Base-by-base conservation (phyloP, 2,329 filamentous ascomycete species). In the Huntiella savannae region DNA sequence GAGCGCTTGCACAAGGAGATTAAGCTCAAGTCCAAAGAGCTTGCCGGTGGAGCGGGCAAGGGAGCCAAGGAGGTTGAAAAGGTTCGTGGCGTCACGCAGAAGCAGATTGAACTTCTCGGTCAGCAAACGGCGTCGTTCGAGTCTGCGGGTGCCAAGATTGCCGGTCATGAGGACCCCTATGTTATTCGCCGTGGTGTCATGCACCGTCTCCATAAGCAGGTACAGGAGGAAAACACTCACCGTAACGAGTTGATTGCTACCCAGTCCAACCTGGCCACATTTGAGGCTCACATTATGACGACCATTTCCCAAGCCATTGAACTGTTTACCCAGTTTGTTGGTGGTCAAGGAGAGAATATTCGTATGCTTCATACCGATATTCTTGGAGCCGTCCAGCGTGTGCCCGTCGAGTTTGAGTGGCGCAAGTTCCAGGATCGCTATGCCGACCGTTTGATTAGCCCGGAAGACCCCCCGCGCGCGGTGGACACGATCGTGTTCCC, bases 211-310 rank as follows among this genome's bases (percentile, higher is more conserved):
- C 79, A 84, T 70, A 88, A 82, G 67, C 91, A 98, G 66, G 75
- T 96, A 33, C 68, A 84, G 40, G 85, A 94, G 58, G 91, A 98
- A 67, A 98, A 98, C 70, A 92, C 87, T 67, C 88, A 92, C 64
- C 77, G 80, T 53, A 84, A 93, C 59, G 91, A 98, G 59, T 72
- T 96, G 48, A 72, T 98, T 51, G 73, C 79, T 7, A 82, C 95
- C n/a, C 91, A 98, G 63, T 79, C 81, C 64, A 84, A 84, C 59
- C 94, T 96, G 59, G 69, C 79, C 48, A 70, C 77, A 34, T 98
- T 96, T 55, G 91, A 98, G 62, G 70, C 77, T 0, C 87, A 96
- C 59, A 68, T 96, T 47, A 64, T 98, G 46, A 70, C 81, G 58
- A 82, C 83, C 6, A 63, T 96, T 45, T 88, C 96, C 62, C 73